phyloP scores from a whole-genome alignment of 164 flowering plant species.

The Euptelea pleiosperma region DNA sequence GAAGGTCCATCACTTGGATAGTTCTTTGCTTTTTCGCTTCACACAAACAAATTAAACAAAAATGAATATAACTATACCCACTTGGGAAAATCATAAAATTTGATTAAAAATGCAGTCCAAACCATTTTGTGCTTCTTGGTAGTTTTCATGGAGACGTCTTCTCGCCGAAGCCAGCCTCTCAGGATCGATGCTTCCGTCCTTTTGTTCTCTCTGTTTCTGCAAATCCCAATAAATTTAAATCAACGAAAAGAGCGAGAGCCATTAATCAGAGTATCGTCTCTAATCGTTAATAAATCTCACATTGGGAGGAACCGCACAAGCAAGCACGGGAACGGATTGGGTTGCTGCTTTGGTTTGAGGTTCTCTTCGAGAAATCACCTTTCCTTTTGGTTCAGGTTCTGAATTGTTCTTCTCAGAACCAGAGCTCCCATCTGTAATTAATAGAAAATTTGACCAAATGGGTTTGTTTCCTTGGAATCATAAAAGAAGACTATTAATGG shows the following conservation, averaged over 20 bases:
- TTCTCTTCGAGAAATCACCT: no score
- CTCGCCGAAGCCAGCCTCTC: conserved; percentile 80
- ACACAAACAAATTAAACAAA: conserved; percentile 19
- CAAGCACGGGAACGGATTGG: no score
- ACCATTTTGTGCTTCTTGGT: conserved; percentile 90
- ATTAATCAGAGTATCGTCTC: no score
- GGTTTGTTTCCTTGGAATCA: no score
- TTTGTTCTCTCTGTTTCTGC: conserved; percentile 42
- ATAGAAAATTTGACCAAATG: no score
- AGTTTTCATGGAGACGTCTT: conserved; percentile 73
- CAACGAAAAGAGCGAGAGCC: no score
- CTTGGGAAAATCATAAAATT: neutral
- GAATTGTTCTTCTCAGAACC: conserved; percentile 46
- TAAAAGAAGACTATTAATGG: no score
- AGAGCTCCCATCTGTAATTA: no score
- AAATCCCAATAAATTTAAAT: no score
- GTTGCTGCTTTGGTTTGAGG: conserved; percentile 29
- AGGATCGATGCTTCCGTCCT: conserved; percentile 39
- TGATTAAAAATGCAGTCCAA: conserved; percentile 7
- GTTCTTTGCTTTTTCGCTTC: conserved; percentile 94
- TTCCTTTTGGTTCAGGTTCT: conserved; percentile 46
- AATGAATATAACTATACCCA: neutral
- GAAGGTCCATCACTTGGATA: no score
- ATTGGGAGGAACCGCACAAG: no score
- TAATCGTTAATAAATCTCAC: no score